A percentile compares a stretch with the other conserved stretches of the same genome.
phyloP scores from a whole-genome alignment of 169 alveolate genomes.

The Theileria parva region DNA sequence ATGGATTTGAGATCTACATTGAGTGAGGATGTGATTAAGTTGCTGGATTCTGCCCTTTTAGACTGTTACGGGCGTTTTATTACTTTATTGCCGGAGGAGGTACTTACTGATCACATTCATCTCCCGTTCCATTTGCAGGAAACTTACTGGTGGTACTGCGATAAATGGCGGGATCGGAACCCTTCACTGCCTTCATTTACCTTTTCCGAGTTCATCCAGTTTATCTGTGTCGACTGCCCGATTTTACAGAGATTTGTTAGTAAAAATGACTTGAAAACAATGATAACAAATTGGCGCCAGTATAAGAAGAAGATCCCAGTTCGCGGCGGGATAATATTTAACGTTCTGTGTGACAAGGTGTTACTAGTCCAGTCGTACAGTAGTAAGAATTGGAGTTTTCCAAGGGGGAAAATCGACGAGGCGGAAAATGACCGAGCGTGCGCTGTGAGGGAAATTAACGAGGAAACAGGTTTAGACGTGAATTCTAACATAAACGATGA shows the following conservation, averaged over 20 bases:
- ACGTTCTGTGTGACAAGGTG: conserved; percentile 78
- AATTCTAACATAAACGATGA: conserved; percentile 72
- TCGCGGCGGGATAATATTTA: conserved; percentile 86
- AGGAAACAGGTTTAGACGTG: conserved; percentile 90
- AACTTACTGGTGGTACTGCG: conserved; percentile 91
- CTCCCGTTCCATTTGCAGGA: conserved; percentile 87
- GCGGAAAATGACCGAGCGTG: conserved; percentile 88
- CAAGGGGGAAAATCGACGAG: conserved; percentile 93
- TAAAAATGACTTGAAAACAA: conserved; percentile 72
- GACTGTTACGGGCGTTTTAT: conserved; percentile 89
- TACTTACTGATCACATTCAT: conserved; percentile 83
- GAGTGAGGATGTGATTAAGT: conserved; percentile 13
- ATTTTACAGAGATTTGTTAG: conserved; percentile 69
- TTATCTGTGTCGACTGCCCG: conserved; percentile 84
- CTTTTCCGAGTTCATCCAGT: conserved; percentile 77
- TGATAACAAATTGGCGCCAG: conserved; percentile 75
- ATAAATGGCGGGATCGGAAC: conserved; percentile 85
- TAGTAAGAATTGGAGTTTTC: conserved; percentile 87
- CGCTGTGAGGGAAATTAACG: conserved; percentile 91
- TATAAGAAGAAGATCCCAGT: conserved; percentile 84
- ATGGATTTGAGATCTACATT: conserved; percentile 1
- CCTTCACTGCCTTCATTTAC: conserved; percentile 73
- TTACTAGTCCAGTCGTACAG: conserved; percentile 84
- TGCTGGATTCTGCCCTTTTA: conserved; percentile 69
- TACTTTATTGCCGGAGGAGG: conserved; percentile 85